These are phyloP conservation scores for Acacia confusa DNA, from an alignment of 306 rosid species.

Conservation along the genomic window DNA sequence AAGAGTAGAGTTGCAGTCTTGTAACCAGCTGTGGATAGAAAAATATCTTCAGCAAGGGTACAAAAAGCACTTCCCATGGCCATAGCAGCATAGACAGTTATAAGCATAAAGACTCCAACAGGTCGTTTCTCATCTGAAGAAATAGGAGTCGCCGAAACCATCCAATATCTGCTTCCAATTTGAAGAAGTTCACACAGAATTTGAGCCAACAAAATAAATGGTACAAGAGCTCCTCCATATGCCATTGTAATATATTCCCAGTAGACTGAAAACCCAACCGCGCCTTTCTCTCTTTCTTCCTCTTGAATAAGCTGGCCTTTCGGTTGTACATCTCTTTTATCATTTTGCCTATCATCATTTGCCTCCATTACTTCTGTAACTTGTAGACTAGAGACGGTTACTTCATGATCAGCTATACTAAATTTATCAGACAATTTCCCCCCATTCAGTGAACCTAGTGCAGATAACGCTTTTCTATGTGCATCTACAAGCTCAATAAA, in stretches of 20 bases:
- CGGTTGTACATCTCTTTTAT: constrained; percentile 38
- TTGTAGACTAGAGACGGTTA: constrained; percentile 11
- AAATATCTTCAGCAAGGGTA: constrained; percentile 48
- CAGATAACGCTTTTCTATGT: constrained; percentile 72
- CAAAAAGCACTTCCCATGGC: constrained; percentile 71
- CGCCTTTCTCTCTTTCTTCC: constrained; percentile 92
- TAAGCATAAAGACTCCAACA: constrained; percentile 48
- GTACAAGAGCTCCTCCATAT: constrained; percentile 83
- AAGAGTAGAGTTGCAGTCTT: constrained; percentile 78
- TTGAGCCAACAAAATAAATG: constrained; percentile 64
- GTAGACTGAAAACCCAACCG: constrained; percentile 65
- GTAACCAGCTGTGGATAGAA: constrained; percentile 58
- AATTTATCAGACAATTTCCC: constrained; percentile 32
- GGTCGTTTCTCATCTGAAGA: constrained; percentile 57
- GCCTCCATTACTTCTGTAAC: constrained; percentile 39
- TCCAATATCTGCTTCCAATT: constrained; percentile 94
- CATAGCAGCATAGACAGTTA: constrained; percentile 60
- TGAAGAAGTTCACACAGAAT: constrained; percentile 69
- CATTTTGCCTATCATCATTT: constrained; percentile 34
- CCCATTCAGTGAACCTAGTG: constrained; percentile 47
- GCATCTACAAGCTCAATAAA: constrained; percentile 89
- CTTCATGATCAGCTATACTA: constrained; percentile 32
- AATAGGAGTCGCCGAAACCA: constrained; percentile 85
- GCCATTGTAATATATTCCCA: constrained; percentile 75
- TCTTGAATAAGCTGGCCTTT: constrained; percentile 82